phyloP scores from a whole-genome alignment of 768 basidiomycete species.

The Obba rivulosa region DNA sequence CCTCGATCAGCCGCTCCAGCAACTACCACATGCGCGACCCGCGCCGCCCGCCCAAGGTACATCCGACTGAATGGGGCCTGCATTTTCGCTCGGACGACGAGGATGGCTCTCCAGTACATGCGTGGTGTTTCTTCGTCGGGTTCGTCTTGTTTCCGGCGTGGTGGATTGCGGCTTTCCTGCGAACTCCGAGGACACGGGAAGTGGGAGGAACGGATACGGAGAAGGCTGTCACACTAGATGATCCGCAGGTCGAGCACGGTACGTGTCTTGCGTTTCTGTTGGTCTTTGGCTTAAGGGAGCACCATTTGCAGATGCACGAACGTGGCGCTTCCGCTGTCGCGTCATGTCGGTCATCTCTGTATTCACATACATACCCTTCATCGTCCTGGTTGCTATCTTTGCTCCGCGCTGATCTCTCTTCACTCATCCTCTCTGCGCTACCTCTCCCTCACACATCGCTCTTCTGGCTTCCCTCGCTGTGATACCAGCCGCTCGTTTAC shows the following conservation, averaged over 20 bases:
- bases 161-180: constrained; percentile 60
- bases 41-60: constrained; percentile 52
- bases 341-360: constrained; percentile 63
- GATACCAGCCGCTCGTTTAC: not conserved
- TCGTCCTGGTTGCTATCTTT: constrained; percentile 67
- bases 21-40: constrained; percentile 82
- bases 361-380: constrained; percentile 75
- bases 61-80: constrained; percentile 59
- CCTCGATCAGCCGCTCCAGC: constrained; percentile 54
- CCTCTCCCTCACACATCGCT: not conserved
- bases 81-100: constrained; percentile 50
- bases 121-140: constrained; percentile 76
- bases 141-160: constrained; percentile 54
- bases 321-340: constrained; percentile 74
- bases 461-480: not conserved
- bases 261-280: constrained; percentile 21
- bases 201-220: constrained; percentile 53
- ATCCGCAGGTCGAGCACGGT: constrained; percentile 79
- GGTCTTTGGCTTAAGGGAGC: constrained; percentile 1
- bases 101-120: constrained; percentile 50
- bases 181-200: constrained; percentile 57
- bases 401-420: constrained; percentile 21
- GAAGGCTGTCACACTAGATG: constrained; percentile 69
- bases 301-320: constrained; percentile 52
- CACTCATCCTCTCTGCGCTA: constrained; percentile 3